These are phyloP conservation scores for Cutaneotrichosporon sp. DNA, from an alignment of 1,284 basidiomycete species.

Conservation along the genomic window DNA sequence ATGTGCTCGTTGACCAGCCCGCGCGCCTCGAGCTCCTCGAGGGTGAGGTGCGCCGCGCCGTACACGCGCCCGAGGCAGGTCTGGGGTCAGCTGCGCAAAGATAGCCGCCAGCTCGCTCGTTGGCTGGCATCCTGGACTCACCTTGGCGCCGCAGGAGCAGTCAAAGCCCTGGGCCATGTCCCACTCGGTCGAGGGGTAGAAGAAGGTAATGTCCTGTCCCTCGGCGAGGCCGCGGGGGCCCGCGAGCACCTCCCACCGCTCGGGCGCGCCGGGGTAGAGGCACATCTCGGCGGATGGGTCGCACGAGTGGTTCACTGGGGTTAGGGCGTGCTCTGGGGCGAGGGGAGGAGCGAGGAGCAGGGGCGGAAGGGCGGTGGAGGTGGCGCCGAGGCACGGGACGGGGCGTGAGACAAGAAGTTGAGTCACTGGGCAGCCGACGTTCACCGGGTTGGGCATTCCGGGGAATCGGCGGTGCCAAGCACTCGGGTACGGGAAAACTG, in stretches of 20 bases:
- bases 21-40: constrained; percentile 46
- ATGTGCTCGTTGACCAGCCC: constrained; percentile 52
- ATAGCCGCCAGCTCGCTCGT: no score
- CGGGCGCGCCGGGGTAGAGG: constrained; percentile 56
- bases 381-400: not conserved
- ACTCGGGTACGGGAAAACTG: no score
- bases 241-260: constrained; percentile 56
- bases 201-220: constrained; percentile 61
- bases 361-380: not conserved
- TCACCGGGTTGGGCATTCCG: no score
- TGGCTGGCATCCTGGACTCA: no score
- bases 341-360: not conserved
- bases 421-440: no score
- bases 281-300: constrained; percentile 63
- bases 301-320: constrained; percentile 67
- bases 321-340: constrained; percentile 7
- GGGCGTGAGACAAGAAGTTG: not conserved
- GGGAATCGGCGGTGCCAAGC: no score
- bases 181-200: constrained; percentile 72
- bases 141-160: constrained; percentile 59
- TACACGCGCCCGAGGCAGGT: constrained; percentile 54
- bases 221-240: constrained; percentile 40
- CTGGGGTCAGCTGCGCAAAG: constrained; percentile 26
- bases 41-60: constrained; percentile 53
- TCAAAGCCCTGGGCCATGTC: constrained; percentile 67